Evolutionary conservation across 371 early-diverging fungal genomes (phyloP).

Genomic region (Mucor piriformis): DNA sequence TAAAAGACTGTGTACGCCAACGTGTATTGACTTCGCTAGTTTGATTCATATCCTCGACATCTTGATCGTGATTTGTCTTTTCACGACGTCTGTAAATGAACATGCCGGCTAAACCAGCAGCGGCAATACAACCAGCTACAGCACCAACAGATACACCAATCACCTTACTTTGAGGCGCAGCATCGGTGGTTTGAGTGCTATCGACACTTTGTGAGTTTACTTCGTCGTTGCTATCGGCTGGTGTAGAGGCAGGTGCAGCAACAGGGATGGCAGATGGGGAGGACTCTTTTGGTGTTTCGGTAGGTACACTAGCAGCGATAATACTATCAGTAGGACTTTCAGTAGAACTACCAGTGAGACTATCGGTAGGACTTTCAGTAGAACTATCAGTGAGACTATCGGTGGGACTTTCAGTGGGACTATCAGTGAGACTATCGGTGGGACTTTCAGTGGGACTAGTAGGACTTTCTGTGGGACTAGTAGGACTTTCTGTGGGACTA

Average conservation of each 20-base stretch:
- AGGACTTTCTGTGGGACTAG: not conserved
- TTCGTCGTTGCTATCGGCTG: conserved; percentile 5
- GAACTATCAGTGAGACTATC: not conserved
- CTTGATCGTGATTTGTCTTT: conserved; percentile 19
- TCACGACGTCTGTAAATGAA: conserved; percentile 36
- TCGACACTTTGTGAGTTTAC: conserved; percentile 22
- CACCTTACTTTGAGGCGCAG: conserved; percentile 27
- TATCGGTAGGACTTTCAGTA: not conserved
- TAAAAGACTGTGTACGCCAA: conserved; percentile 40
- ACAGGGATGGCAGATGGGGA: not conserved
- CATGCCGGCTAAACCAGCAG: conserved; percentile 48
- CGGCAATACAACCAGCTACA: conserved; percentile 39
- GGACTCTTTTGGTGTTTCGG: not conserved
- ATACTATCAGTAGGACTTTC: not conserved
- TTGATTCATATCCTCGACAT: conserved; percentile 20
- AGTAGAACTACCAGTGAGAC: not conserved
- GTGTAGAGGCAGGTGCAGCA: not conserved
- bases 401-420: not conserved
- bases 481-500: no score
- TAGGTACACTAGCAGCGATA: not conserved
- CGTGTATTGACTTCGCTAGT: conserved; percentile 34
- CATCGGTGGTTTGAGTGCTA: conserved; percentile 10
- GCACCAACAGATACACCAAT: conserved; percentile 43
- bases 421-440: not conserved
- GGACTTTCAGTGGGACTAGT: not conserved